A percentile compares a stretch with the other conserved stretches of the same genome.
phyloP scores from a whole-genome alignment of 192 early-diverging fungal genomes.

The Coemansia sp. region DNA sequence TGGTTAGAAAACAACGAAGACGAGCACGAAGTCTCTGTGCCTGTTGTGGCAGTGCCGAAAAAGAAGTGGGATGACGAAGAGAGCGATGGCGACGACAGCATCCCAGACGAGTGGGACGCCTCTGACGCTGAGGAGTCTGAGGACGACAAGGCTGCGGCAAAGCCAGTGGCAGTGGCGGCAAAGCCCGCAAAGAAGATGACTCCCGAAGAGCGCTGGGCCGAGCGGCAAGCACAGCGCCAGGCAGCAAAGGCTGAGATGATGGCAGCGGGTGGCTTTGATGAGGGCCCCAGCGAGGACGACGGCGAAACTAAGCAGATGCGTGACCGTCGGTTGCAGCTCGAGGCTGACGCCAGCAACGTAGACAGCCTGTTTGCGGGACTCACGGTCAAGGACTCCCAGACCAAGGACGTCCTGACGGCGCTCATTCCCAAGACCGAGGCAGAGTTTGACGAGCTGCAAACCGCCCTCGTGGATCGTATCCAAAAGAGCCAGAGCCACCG shows the following conservation, averaged over 20 bases:
- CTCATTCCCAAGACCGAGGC: constrained; percentile 68
- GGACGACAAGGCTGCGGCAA: constrained; percentile 31
- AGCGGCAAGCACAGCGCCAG: constrained; percentile 55
- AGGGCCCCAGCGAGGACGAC: constrained; percentile 56
- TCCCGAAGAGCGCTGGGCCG: constrained; percentile 65
- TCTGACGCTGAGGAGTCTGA: constrained; percentile 60
- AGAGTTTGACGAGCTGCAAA: constrained; percentile 68
- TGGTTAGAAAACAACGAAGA: constrained; percentile 20
- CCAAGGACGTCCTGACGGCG: constrained; percentile 33
- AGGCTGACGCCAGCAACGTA: constrained; percentile 66
- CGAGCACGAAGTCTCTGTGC: constrained; percentile 9
- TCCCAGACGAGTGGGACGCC: constrained; percentile 67
- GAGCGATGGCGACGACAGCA: constrained; percentile 63
- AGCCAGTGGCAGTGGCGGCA: constrained; percentile 9
- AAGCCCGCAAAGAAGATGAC: constrained; percentile 58
- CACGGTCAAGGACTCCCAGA: constrained; percentile 55
- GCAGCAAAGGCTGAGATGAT: constrained; percentile 45
- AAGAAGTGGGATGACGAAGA: constrained; percentile 68
- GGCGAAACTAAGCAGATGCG: constrained; percentile 48
- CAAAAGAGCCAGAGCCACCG: constrained; percentile 50
- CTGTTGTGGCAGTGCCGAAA: constrained; percentile 11
- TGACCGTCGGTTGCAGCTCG: constrained; percentile 61
- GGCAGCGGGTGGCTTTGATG: constrained; percentile 41
- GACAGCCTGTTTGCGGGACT: constrained; percentile 69
- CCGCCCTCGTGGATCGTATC: constrained; percentile 65